Base-by-base conservation (phyloP, 2,329 filamentous ascomycete genomes). In the Aspergillus persii region DNA sequence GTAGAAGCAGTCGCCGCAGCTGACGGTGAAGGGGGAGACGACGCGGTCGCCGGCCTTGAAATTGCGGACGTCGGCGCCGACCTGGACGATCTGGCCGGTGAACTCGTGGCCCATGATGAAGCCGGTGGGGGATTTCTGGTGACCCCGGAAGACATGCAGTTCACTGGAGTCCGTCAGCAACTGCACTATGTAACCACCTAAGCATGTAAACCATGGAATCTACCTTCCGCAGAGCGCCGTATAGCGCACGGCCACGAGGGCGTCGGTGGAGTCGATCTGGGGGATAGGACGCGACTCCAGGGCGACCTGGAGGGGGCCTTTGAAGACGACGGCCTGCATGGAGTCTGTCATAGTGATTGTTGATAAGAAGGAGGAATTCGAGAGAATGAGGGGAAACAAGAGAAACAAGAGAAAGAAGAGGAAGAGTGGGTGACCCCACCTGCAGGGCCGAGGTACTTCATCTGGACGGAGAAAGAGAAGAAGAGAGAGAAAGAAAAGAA, bases 321-420 rank as follows among this genome's bases (percentile, higher is more conserved):
- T 89, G 79, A 96, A 95, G 57, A 96, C 84, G 15, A 96, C 90
- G 27, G 92, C 91, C 74, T 90, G 90, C 92, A 96, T 96, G 46
- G 30, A 50, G 26, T 54, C 36, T 46, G 27, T 29, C 31, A 54
- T 53, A 7, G 29, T 27, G 15, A 50, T 12, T 7, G 15, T 26
- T 29, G 30, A 29, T 27, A 31, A n/a, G 41, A 33, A 46, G 7
- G 18, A 5, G 3, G 0, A n/a, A 31, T 33, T 8, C 15, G 31
- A n/a, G 26, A n/a, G 27, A 39, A 47, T 15, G 44, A 36, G 27
- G 33, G 2, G 18, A 23, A 23, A 23, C 18, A 23, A 23, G 18
- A 23, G 18, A 23, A 23, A 23, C 18, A 23, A 23, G 18, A 23
- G 18, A 2, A 23, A 23, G 18, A 23, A n/a, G n/a, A n/a, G n/a